Base-by-base conservation (phyloP, 2,329 filamentous ascomycete species). In the Fusarium lyarnte region DNA sequence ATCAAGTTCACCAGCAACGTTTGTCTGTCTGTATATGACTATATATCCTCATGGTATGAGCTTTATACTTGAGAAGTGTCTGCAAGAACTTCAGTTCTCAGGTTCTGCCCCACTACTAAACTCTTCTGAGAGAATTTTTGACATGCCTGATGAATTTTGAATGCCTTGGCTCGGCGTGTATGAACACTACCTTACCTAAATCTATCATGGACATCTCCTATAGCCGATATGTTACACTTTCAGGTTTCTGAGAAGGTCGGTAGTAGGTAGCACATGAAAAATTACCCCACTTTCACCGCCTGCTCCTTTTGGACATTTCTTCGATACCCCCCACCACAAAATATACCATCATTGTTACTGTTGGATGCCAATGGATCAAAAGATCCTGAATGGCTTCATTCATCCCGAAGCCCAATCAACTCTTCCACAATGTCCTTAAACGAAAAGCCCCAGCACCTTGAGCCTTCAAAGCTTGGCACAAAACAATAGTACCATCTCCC, bases 401-500 rank as follows among this genome's bases (percentile, higher is more conserved):
- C 21, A 31, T 14, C 23, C 27, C 33, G 23, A 27, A 27, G 7
- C 33, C 49, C 19, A 31, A 36, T n/a, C 13, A 17, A 14, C 21
- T 21, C 21, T 21, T 27, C 19, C 38, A 21, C n/a, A 33, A 78
- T 78, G 77, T 46, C 72, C 27, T 63, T 73, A 35, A 42, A 52
- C 68, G 61, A 74, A 64, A 62, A 87, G 85, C 91, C 91, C n/a
- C 82, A 83, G 3, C 89, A 92, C 76, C 90, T 97, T 31, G 88
- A 92, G 73, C 93, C 94, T 23, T 97, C 86, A 79, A 83, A 88
- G 80, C 89, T 98, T 35, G 95, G 95, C 55, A 97, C 94, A 35
- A 97, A 94, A 83, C 91, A 95, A 86, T 97, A 97, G 94, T 97
- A 85, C 77, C 90, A 87, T 43, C 36, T 43, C 49, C 43, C 31